Evolutionary conservation across 2,329 filamentous ascomycete genomes (phyloP).

Genomic region (Calycina herbarum): DNA sequence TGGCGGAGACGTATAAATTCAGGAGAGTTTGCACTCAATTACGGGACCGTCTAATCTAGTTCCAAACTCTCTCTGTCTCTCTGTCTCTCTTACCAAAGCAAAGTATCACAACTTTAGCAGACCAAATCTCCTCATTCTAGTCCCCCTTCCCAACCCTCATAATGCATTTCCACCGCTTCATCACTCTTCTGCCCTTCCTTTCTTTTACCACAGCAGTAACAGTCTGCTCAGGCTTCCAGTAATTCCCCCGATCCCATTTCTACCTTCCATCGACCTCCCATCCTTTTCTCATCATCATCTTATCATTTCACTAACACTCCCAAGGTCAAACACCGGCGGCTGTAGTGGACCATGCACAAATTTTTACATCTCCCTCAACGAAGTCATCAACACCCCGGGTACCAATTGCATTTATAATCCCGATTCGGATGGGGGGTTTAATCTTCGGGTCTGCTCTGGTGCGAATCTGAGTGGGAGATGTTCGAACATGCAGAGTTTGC

Average conservation of each 20-base stretch:
- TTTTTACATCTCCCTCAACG: not conserved
- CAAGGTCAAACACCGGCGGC: not conserved
- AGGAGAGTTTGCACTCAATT: no score
- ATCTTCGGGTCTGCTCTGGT: not conserved
- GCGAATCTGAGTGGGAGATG: not conserved
- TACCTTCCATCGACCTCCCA: no score
- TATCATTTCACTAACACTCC: not conserved
- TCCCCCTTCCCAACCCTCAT: not conserved
- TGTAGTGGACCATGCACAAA: not conserved
- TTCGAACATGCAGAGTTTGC: not conserved
- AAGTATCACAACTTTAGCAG: no score
- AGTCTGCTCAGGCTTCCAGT: not conserved
- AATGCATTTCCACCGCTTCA: not conserved
- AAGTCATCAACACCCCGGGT: not conserved
- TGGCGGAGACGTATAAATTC: no score
- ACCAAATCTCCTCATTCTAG: no score
- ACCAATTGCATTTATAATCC: not conserved
- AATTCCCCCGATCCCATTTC: not conserved
- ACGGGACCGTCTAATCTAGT: no score
- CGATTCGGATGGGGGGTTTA: not conserved
- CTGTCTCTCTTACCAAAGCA: no score
- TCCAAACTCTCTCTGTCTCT: no score
- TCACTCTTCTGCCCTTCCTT: not conserved
- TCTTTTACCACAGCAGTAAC: not conserved
- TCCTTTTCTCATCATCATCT: not conserved